phyloP scores from a whole-genome alignment of 495 filamentous ascomycete species.

The Podospora appendiculata region DNA sequence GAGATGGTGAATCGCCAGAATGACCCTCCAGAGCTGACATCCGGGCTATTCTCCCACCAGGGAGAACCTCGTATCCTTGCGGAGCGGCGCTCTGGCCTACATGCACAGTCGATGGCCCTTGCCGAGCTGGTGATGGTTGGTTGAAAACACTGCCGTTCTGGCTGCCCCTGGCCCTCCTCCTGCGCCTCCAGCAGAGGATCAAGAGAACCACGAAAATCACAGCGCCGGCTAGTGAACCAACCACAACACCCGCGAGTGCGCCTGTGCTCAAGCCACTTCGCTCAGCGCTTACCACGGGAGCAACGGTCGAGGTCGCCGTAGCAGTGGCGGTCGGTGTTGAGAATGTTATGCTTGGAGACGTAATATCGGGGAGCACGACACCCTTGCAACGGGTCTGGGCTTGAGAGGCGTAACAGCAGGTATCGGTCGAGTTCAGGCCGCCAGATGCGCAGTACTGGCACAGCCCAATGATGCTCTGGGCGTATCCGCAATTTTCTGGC shows the following conservation, averaged over 20 bases:
- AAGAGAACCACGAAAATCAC: slow-evolving; percentile 56
- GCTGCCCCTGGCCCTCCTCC: slow-evolving; percentile 51
- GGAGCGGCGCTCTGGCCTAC: slow-evolving; percentile 33
- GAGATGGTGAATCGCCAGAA: slow-evolving; percentile 52
- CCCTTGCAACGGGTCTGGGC: slow-evolving; percentile 59
- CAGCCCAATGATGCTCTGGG: slow-evolving; percentile 70
- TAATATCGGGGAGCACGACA: slow-evolving; percentile 68
- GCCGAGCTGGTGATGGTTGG: slow-evolving; percentile 73
- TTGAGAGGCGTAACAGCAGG: slow-evolving; percentile 83
- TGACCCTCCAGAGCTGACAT: slow-evolving; percentile 89
- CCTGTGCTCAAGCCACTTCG: slow-evolving; percentile 64
- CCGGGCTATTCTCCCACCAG: slow-evolving; percentile 83
- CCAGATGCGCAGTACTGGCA: slow-evolving; percentile 80
- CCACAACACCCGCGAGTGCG: slow-evolving; percentile 80
- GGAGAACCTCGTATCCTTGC: slow-evolving; percentile 62
- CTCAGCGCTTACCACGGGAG: slow-evolving; percentile 28
- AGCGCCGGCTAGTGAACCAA: slow-evolving; percentile 69
- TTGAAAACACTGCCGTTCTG: slow-evolving; percentile 67
- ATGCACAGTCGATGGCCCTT: slow-evolving; percentile 30
- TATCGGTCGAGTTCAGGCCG: slow-evolving; percentile 86
- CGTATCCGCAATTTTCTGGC: slow-evolving; percentile 80
- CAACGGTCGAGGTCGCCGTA: slow-evolving; percentile 34
- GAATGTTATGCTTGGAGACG: slow-evolving; percentile 57
- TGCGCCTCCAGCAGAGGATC: slow-evolving; percentile 50
- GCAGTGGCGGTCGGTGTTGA: slow-evolving; percentile 42